Evolutionary conservation across 2,329 filamentous ascomycete species (phyloP), one percentile per base, ranked within the genome.

Genomic region (Verticillium alfalfae): DNA sequence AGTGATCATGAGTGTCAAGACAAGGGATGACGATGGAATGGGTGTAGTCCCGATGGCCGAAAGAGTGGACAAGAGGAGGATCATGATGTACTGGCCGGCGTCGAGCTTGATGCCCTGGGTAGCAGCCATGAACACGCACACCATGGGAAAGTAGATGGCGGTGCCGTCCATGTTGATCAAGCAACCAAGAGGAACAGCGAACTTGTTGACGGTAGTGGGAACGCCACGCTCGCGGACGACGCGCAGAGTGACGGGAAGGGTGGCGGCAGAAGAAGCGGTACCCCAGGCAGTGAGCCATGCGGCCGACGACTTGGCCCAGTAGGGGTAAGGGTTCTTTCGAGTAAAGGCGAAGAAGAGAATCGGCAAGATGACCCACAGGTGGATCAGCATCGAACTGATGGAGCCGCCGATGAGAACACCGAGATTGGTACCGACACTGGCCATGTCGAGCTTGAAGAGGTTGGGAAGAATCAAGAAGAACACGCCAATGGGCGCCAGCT

Each of bases 201-300:
- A 84, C 55, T 82, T 78, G 63, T 71, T 71, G 2, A 84, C 66
- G 7, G 74, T 78, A 26, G 75, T 67, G 0, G 81, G 78, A 54
- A 59, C 58, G 0, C 76, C 75, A 4, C 74, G 73, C 15, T 71
- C 76, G 9, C 73, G 66, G 6, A 75, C 72, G 18, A 74, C 77
- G 15, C 73, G 71, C 57, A 84, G 74, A 2, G 81, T 82, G 15
- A 84, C 76, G 0, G 81, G 77, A 26, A 84, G 71, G 1, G 81
- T 84, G 7, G 80, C 81, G 13, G 81, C 81, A 2, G 79, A 82
- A 1, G 80, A 82, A 1, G 81, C 81, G 12, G 80, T 79, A 45
- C 81, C 81, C 81, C 81, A 84, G 0, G 81, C 81, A 1, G 81
- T 83, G 58, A 83, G 73, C 82, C 81, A 84, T 0, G 81, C 80